A percentile compares a stretch with the other conserved stretches of the same genome.
These are phyloP conservation scores for Populus simonii DNA, from an alignment of 345 rosid species.

Conservation along the genomic window DNA sequence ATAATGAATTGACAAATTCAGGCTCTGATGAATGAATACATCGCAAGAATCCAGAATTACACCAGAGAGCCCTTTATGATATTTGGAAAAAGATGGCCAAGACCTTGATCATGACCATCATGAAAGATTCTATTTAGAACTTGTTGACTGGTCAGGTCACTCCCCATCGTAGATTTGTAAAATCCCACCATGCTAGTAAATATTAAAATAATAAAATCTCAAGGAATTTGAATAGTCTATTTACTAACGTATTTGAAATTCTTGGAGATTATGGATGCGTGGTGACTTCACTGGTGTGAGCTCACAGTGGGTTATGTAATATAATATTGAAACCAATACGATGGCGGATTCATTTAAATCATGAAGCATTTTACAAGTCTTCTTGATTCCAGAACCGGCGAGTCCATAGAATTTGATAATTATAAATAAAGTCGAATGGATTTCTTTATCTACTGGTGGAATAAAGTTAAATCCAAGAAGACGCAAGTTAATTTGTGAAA, in stretches of 20 bases:
- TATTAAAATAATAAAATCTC: neutral
- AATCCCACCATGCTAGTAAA: neutral
- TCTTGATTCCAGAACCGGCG: too few species aligned
- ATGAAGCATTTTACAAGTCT: too few species aligned
- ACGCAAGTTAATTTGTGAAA: too few species aligned
- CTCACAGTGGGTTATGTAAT: neutral
- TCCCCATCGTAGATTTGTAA: neutral
- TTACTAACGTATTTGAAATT: neutral
- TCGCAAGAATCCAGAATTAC: neutral
- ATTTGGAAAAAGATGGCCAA: neutral
- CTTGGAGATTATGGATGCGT: neutral
- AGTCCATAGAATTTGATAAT: too few species aligned
- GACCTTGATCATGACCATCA: too few species aligned
- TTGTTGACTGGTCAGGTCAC: slow-evolving; percentile 15
- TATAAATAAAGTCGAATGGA: too few species aligned
- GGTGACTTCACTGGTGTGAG: neutral
- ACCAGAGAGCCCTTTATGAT: neutral
- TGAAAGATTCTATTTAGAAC: neutral
- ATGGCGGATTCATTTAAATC: too few species aligned
- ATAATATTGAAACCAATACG: neutral
- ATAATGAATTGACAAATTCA: slow-evolving; percentile 12
- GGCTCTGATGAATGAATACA: slow-evolving; percentile 10
- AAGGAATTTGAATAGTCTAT: neutral
- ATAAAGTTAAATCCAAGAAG: too few species aligned
- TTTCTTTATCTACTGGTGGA: too few species aligned